phyloP scores from a whole-genome alignment of 352 stramenopile genomes.

The Pythium aristosporum region DNA sequence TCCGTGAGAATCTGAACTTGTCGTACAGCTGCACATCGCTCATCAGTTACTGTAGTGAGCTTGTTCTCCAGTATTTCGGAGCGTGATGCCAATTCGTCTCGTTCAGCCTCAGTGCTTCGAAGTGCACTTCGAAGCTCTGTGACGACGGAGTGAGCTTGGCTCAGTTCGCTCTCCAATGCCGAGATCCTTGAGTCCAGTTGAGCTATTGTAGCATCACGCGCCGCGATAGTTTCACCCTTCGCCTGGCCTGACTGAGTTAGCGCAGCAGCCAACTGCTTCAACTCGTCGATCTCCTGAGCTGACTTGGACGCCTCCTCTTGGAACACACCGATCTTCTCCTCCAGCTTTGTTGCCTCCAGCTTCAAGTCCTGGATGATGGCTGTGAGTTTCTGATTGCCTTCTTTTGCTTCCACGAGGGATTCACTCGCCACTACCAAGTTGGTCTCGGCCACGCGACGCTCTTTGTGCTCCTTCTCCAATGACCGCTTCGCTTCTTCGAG shows the following conservation, averaged over 20 bases:
- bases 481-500: neutral
- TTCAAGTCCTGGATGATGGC: neutral
- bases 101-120: neutral
- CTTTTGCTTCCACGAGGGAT: neutral
- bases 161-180: constrained; percentile 1
- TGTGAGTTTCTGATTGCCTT: neutral
- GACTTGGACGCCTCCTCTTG: constrained; percentile 3
- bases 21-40: neutral
- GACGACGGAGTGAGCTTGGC: neutral
- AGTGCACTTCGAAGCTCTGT: neutral
- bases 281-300: no score
- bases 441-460: neutral
- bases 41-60: neutral
- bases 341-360: neutral
- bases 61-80: neutral
- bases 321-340: neutral
- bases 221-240: no score
- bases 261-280: no score
- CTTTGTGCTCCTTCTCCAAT: neutral
- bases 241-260: no score
- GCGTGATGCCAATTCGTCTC: neutral
- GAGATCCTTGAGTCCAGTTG: constrained; percentile 6
- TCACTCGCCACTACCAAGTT: neutral
- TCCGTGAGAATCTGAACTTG: neutral
- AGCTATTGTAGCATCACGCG: constrained; percentile 10